phyloP scores from a whole-genome alignment of 2,329 filamentous ascomycete genomes.

The Amphichorda felina region DNA sequence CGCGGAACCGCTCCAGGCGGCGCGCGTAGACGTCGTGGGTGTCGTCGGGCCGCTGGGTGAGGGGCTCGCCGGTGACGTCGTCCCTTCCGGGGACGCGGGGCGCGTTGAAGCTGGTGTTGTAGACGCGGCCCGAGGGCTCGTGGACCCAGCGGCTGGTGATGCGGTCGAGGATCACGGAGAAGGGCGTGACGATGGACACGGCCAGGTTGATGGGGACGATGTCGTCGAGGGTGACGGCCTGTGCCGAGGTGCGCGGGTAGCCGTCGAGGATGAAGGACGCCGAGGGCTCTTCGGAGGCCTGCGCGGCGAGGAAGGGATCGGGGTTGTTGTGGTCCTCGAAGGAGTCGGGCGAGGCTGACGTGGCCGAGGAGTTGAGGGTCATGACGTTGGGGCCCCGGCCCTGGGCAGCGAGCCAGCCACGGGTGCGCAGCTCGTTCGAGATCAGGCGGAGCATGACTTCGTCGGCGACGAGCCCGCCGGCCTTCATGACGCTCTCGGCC shows the following conservation, averaged over 20 bases:
- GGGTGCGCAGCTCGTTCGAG: conserved; percentile 72
- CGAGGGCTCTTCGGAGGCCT: conserved; percentile 54
- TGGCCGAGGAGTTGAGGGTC: not conserved
- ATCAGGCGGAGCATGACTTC: conserved; percentile 87
- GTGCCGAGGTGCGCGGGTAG: conserved; percentile 77
- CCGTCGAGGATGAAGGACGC: conserved; percentile 94
- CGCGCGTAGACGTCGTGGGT: conserved; percentile 75
- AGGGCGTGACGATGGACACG: conserved; percentile 75
- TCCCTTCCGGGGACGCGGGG: conserved; percentile 72
- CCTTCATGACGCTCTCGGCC: conserved; percentile 79
- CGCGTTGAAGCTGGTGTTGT: conserved; percentile 88
- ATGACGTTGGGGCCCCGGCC: not conserved
- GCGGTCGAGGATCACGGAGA: conserved; percentile 75
- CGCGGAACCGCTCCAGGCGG: conserved; percentile 72
- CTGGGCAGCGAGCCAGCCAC: conserved; percentile 55
- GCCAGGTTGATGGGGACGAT: conserved; percentile 93
- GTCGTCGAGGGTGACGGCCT: conserved; percentile 66
- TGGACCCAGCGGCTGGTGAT: conserved; percentile 93
- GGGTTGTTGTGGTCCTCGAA: conserved; percentile 4
- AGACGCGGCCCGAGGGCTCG: conserved; percentile 79
- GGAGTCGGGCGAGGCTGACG: not conserved
- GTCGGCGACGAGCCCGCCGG: conserved; percentile 84
- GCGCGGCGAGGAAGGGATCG: conserved; percentile 14
- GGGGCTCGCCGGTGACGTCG: conserved; percentile 78
- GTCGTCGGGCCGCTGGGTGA: conserved; percentile 78